Conservation (phyloP, 2,329 filamentous ascomycete species). For the Cercospora sesami region DNA sequence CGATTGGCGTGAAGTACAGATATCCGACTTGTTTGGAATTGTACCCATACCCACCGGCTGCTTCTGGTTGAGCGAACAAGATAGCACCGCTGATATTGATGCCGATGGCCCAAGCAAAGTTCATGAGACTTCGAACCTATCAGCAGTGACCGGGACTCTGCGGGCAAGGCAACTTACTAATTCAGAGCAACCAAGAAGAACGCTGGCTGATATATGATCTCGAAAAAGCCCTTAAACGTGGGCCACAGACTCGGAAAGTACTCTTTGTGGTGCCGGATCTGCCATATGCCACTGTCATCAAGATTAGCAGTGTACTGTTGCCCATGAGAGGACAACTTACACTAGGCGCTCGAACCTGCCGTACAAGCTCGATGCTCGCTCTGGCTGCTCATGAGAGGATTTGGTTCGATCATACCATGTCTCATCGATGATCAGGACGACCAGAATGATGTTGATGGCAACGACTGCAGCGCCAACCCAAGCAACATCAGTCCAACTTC, state of each 20-base stretch:
- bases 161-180: conserved; percentile 16
- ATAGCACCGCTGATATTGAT: conserved; percentile 32
- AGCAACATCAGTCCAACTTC: conserved; percentile 1
- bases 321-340: neutral
- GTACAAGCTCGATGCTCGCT: conserved; percentile 13
- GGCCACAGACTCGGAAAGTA: conserved; percentile 4
- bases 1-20: conserved; percentile 37
- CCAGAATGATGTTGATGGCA: neutral
- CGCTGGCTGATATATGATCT: neutral
- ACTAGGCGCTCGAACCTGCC: neutral
- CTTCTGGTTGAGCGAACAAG: conserved; percentile 25
- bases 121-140: neutral
- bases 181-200: conserved; percentile 1
- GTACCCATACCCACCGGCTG: conserved; percentile 19
- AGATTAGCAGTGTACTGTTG: neutral
- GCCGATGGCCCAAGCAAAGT: conserved; percentile 32
- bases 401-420: conserved; percentile 17
- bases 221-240: neutral
- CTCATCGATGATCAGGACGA: conserved; percentile 21
- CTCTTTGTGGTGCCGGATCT: conserved; percentile 11
- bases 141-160: neutral
- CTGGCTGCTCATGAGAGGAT: conserved; percentile 10
- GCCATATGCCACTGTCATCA: conserved; percentile 21
- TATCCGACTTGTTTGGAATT: conserved; percentile 21
- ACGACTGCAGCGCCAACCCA: neutral